phyloP scores from a whole-genome alignment of 306 rosid genomes.

The Astragalus glycyphyllos region DNA sequence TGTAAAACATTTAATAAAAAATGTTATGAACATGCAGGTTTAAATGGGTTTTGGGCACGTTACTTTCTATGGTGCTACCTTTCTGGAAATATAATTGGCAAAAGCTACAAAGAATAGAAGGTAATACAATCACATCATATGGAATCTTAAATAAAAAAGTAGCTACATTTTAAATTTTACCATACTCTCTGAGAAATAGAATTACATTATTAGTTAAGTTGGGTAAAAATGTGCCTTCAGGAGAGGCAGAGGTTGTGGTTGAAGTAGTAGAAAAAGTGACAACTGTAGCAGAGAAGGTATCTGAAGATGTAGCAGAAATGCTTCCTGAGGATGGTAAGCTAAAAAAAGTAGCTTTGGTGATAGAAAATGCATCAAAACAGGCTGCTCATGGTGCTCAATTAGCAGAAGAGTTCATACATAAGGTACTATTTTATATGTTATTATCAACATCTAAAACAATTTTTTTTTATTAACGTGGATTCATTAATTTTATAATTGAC shows the following conservation, averaged over 20 bases:
- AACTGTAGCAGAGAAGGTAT: slow-evolving; percentile 55
- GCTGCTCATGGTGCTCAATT: slow-evolving; percentile 63
- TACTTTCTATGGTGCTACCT: slow-evolving; percentile 44
- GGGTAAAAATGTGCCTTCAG: not conserved
- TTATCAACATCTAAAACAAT: not conserved
- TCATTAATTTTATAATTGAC: not conserved
- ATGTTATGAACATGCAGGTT: slow-evolving; percentile 47
- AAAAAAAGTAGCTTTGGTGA: slow-evolving; percentile 50
- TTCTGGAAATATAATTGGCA: slow-evolving; percentile 44
- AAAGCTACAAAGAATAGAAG: slow-evolving; percentile 47
- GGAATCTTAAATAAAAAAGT: not conserved
- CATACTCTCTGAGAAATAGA: not conserved
- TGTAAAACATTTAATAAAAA: not conserved
- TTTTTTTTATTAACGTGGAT: not conserved
- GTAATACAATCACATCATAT: slow-evolving; percentile 17
- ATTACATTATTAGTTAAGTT: not conserved
- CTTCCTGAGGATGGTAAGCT: slow-evolving; percentile 56
- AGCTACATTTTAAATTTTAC: not conserved
- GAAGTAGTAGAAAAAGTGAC: slow-evolving; percentile 62
- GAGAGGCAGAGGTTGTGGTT: slow-evolving; percentile 43
- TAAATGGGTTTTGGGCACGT: slow-evolving; percentile 47
- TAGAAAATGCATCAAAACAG: slow-evolving; percentile 56
- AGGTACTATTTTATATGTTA: slow-evolving; percentile 45
- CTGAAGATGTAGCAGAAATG: slow-evolving; percentile 53
- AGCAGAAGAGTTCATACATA: slow-evolving; percentile 57